Evolutionary conservation across 2,329 filamentous ascomycete genomes (phyloP).

Genomic region (Cladosporium sp.): DNA sequence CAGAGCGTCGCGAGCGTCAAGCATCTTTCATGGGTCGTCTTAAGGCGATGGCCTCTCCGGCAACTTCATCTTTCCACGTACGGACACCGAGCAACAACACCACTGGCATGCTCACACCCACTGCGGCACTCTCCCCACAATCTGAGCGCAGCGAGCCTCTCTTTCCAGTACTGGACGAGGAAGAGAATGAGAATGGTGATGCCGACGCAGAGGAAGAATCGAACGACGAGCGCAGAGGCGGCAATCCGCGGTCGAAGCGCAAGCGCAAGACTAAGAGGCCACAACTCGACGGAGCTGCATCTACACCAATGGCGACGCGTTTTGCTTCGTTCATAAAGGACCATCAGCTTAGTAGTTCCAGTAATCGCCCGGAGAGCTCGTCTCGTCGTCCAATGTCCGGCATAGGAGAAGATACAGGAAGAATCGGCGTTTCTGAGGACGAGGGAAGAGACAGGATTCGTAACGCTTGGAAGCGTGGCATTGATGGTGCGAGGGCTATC

Average conservation of each 20-base stretch:
- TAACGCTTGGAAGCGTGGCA: slow-evolving; percentile 43
- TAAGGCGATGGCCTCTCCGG: slow-evolving; percentile 25
- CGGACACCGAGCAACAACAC: slow-evolving; percentile 18
- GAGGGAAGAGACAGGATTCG: slow-evolving; percentile 47
- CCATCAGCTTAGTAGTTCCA: slow-evolving; percentile 44
- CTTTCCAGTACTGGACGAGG: slow-evolving; percentile 24
- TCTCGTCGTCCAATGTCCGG: slow-evolving; percentile 48
- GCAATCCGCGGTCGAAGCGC: slow-evolving; percentile 38
- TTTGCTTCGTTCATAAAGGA: slow-evolving; percentile 45
- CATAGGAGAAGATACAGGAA: slow-evolving; percentile 37
- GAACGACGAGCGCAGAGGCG: slow-evolving; percentile 24
- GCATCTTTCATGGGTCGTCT: slow-evolving; percentile 28
- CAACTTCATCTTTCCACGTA: slow-evolving; percentile 14
- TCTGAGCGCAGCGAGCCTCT: slow-evolving; percentile 30
- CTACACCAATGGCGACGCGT: slow-evolving; percentile 57
- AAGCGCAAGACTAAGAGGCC: slow-evolving; percentile 53
- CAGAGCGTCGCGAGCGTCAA: slow-evolving; percentile 17
- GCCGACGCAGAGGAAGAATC: slow-evolving; percentile 66
- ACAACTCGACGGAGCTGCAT: slow-evolving; percentile 49
- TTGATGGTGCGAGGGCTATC: slow-evolving; percentile 45
- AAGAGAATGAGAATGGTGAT: slow-evolving; percentile 71
- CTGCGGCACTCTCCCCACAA: slow-evolving; percentile 26
- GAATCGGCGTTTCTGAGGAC: slow-evolving; percentile 48
- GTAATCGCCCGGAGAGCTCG: slow-evolving; percentile 56
- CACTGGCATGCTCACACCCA: slow-evolving; percentile 19